phyloP scores from a whole-genome alignment of 495 filamentous ascomycete genomes.

The Thermothielavioides terrestris region DNA sequence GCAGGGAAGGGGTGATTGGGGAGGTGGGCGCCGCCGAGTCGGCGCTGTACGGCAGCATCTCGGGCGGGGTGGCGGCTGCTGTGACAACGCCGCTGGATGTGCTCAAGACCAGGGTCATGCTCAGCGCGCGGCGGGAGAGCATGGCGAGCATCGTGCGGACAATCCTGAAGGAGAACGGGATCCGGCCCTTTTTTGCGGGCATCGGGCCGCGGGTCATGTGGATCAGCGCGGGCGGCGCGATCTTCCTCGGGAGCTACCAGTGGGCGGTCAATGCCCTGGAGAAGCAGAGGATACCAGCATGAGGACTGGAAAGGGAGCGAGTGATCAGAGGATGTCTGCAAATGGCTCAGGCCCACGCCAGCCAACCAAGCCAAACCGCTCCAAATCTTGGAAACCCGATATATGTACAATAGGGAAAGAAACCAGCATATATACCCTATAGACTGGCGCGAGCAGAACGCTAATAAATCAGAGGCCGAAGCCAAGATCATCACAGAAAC shows the following conservation, averaged over 20 bases:
- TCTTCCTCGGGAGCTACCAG: slow-evolving; percentile 95
- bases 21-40: slow-evolving; percentile 67
- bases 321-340: background rate
- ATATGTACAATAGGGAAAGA: slow-evolving; percentile 3
- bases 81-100: slow-evolving; percentile 93
- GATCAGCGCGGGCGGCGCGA: slow-evolving; percentile 88
- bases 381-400: background rate
- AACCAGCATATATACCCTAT: background rate
- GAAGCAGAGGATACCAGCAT: slow-evolving; percentile 13
- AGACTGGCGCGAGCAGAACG: background rate
- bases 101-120: slow-evolving; percentile 93
- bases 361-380: background rate
- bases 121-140: slow-evolving; percentile 54
- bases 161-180: slow-evolving; percentile 62
- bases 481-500: background rate
- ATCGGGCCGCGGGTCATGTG: slow-evolving; percentile 84
- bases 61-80: slow-evolving; percentile 79
- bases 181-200: slow-evolving; percentile 74
- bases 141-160: slow-evolving; percentile 51
- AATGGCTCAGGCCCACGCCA: no score
- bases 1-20: slow-evolving; percentile 4
- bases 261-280: slow-evolving; percentile 68
- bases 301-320: no score
- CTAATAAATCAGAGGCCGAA: background rate
- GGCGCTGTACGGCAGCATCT: slow-evolving; percentile 73